Percentiles rank a stretch among this genome's conserved stretches.
Conservation (phyloP, 257 asterid species). For the Petunia axillaris region DNA sequence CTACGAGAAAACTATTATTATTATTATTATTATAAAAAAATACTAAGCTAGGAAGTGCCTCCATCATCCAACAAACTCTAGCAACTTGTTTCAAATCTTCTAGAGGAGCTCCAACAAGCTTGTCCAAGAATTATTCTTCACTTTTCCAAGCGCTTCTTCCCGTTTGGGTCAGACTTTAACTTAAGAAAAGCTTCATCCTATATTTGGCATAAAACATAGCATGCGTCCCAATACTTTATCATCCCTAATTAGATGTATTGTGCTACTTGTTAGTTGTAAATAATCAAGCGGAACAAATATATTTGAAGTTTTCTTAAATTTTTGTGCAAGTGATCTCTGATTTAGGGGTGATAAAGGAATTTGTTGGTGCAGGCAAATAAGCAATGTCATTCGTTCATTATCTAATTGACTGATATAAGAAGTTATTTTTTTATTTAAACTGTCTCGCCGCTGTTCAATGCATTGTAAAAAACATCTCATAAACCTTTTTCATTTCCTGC, state of each 20-base stretch:
- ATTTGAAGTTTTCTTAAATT: too few relatives aligned
- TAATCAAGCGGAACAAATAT: too few relatives aligned
- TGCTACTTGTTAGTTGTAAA: not conserved
- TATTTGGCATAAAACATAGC: not conserved
- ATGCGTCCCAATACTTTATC: constrained; percentile 16
- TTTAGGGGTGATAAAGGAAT: too few relatives aligned
- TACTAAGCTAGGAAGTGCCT: not conserved
- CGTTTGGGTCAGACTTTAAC: constrained; percentile 4
- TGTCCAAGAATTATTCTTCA: not conserved
- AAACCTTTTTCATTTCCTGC: not conserved
- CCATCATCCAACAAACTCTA: not conserved
- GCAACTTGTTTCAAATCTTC: not conserved
- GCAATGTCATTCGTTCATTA: too few relatives aligned
- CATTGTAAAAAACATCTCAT: too few relatives aligned
- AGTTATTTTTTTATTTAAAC: too few relatives aligned
- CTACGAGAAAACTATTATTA: too few relatives aligned
- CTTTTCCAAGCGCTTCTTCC: not conserved
- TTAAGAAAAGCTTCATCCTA: constrained; percentile 17
- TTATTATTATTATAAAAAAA: too few relatives aligned
- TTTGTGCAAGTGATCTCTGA: too few relatives aligned
- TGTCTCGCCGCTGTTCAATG: too few relatives aligned
- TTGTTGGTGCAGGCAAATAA: too few relatives aligned
- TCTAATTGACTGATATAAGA: too few relatives aligned
- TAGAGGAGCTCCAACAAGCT: not conserved
- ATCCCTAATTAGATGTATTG: not conserved